Evolutionary conservation across 2,329 filamentous ascomycete genomes (phyloP).

Genomic region (Claviceps purpurea): DNA sequence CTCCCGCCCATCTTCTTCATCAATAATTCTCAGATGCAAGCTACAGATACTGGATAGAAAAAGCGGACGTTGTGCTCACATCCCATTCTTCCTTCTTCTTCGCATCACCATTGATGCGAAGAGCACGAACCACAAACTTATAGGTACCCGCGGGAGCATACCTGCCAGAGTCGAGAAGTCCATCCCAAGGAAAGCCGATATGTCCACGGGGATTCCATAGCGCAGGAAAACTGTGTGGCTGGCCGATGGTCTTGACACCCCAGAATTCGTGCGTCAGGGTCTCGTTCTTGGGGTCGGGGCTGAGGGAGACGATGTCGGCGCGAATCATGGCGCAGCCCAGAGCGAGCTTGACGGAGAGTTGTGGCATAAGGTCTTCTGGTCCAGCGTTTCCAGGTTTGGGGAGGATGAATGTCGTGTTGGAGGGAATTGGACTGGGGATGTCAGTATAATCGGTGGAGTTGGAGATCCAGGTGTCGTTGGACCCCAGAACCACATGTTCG

Average conservation of each 20-base stretch:
- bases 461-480: slow-evolving; percentile 15
- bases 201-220: slow-evolving; percentile 17
- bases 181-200: slow-evolving; percentile 26
- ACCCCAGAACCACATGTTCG: slow-evolving; percentile 12
- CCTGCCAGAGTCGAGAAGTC: slow-evolving; percentile 29
- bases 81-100: slow-evolving; percentile 34
- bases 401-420: slow-evolving; percentile 27
- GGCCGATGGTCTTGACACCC: slow-evolving; percentile 28
- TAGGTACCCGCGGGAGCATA: slow-evolving; percentile 37
- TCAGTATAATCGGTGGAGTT: slow-evolving; percentile 20
- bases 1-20: too few species aligned
- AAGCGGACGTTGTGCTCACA: slow-evolving; percentile 23
- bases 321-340: slow-evolving; percentile 32
- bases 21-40: too few species aligned
- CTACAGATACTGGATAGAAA: slow-evolving; percentile 30
- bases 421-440: slow-evolving; percentile 9
- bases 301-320: slow-evolving; percentile 29
- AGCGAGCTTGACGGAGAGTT: slow-evolving; percentile 26
- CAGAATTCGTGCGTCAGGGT: slow-evolving; percentile 16
- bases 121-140: slow-evolving; percentile 32
- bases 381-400: slow-evolving; percentile 25
- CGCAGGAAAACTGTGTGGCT: slow-evolving; percentile 28
- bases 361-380: slow-evolving; percentile 22
- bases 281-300: slow-evolving; percentile 9
- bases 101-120: slow-evolving; percentile 38